phyloP scores from a whole-genome alignment of 2,329 filamentous ascomycete species.

The Diaporthe eres region DNA sequence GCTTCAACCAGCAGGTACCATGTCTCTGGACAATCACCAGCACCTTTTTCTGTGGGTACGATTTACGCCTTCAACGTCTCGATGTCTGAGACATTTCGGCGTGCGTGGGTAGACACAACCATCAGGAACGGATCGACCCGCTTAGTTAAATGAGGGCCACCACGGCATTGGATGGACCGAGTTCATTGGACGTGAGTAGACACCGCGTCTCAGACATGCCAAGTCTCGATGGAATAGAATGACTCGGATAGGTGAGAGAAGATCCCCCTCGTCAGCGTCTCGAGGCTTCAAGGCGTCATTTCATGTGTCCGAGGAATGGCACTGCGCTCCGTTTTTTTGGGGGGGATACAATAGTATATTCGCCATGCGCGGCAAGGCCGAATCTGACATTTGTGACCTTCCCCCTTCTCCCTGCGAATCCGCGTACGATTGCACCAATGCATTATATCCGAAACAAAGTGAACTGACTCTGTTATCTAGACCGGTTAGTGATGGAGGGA shows the following conservation, averaged over 20 bases:
- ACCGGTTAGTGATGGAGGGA: background rate
- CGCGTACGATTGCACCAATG: background rate
- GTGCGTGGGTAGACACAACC: background rate
- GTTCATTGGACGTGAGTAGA: background rate
- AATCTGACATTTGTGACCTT: no score
- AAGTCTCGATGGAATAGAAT: conserved; percentile 1
- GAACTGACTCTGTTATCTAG: background rate
- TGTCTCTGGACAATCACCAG: background rate
- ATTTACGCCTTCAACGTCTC: background rate
- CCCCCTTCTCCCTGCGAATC: background rate
- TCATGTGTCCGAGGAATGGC: background rate
- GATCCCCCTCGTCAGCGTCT: background rate
- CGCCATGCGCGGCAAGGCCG: background rate
- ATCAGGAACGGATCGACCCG: background rate
- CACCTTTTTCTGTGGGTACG: background rate
- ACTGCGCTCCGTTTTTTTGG: background rate
- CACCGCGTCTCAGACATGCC: background rate
- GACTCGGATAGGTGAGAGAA: background rate
- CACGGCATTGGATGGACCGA: background rate
- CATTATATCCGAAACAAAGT: background rate
- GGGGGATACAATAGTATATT: no score
- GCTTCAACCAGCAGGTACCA: background rate
- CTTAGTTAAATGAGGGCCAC: background rate
- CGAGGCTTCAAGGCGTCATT: background rate
- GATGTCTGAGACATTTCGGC: background rate